Percentiles rank a stretch among this genome's conserved stretches.
These are phyloP conservation scores for Boletus tomentosulus DNA, from an alignment of 768 basidiomycete species.

Conservation along the genomic window DNA sequence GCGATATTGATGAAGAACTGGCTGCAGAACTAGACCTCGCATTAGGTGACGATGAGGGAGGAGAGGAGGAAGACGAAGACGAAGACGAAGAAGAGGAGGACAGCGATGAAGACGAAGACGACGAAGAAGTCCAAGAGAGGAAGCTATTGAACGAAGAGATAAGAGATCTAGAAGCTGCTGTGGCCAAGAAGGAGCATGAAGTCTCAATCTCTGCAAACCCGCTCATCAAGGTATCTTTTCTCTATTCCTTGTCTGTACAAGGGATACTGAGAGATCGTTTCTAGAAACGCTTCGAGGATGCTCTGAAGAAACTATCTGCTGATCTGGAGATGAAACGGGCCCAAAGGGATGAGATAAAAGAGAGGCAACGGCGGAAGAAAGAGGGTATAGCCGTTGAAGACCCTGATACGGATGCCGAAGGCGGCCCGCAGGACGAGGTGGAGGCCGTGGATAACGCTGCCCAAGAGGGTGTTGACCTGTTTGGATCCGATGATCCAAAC, in stretches of 20 bases:
- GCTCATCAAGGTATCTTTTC: conserved; percentile 63
- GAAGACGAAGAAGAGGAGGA: conserved; percentile 45
- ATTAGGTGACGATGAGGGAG: conserved; percentile 63
- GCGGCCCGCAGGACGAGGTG: conserved; percentile 35
- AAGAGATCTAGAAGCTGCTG: conserved; percentile 81
- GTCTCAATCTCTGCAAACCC: conserved; percentile 82
- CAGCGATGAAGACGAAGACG: conserved; percentile 73
- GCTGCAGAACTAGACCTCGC: conserved; percentile 85
- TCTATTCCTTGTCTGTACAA: not conserved
- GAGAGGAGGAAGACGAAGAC: conserved; percentile 66
- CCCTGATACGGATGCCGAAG: conserved; percentile 40
- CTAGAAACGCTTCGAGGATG: conserved; percentile 92
- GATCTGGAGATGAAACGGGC: conserved; percentile 83
- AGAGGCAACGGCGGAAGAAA: conserved; percentile 66
- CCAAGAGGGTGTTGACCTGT: conserved; percentile 32
- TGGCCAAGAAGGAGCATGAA: conserved; percentile 79
- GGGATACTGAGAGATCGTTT: not conserved
- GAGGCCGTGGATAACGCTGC: conserved; percentile 22
- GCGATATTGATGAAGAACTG: conserved; percentile 84
- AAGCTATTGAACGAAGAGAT: conserved; percentile 87
- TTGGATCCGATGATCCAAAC: conserved; percentile 46
- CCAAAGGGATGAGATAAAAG: conserved; percentile 77
- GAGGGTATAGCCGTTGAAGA: conserved; percentile 51
- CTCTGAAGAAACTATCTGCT: conserved; percentile 78
- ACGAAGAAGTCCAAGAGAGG: conserved; percentile 72